phyloP scores from a whole-genome alignment of 2,329 filamentous ascomycete species.

The Penicillium hordei region DNA sequence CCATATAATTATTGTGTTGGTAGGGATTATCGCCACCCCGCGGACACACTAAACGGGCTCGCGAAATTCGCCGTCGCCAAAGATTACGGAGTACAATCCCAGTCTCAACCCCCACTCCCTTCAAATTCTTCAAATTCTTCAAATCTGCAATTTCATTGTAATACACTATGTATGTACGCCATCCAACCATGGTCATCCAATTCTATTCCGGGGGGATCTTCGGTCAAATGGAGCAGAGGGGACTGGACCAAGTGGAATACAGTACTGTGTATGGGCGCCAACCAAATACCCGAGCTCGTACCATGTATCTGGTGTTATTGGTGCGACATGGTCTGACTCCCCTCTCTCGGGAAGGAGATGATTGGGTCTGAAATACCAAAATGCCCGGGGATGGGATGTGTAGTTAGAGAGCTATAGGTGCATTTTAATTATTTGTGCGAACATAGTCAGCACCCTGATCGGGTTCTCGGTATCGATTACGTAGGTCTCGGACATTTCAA shows the following conservation, averaged over 20 bases:
- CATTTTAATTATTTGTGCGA: not conserved
- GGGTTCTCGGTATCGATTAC: not conserved
- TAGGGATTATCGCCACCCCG: not conserved
- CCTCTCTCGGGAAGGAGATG: not conserved
- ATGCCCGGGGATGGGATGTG: not conserved
- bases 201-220: conserved; percentile 12
- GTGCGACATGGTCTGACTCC: not conserved
- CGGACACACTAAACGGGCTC: not conserved
- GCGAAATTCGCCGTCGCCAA: not conserved
- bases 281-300: conserved; percentile 6
- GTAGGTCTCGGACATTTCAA: not conserved
- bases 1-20: not conserved
- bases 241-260: conserved; percentile 8
- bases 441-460: not conserved
- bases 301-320: conserved; percentile 1
- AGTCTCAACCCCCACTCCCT: not conserved
- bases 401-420: too few species aligned
- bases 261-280: conserved; percentile 2
- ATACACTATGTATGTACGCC: not conserved
- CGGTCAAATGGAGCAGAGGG: conserved; percentile 13
- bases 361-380: conserved; percentile 11
- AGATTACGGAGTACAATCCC: not conserved
- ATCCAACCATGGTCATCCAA: conserved; percentile 1
- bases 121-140: not conserved
- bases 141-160: not conserved